Base-by-base conservation (phyloP, 257 asterid genomes). In the Haberlea rhodopensis region DNA sequence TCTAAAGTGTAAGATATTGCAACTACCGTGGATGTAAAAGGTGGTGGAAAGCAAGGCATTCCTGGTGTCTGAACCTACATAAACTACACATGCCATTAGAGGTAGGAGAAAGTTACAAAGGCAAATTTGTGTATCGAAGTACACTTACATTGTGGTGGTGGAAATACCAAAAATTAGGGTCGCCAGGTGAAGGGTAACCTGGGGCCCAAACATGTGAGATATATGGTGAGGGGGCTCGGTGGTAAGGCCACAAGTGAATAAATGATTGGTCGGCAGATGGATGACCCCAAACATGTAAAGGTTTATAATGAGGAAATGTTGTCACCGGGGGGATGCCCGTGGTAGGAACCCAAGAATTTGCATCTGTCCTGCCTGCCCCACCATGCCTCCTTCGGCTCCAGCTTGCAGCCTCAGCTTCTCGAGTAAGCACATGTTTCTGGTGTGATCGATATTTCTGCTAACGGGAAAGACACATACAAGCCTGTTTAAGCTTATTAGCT, bases 241-340 rank as follows among this genome's bases (percentile, higher is more conserved):
- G 91, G 59, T 81, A 76, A 53, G 83, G 87, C 89, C 90, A 84
- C 52, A 73, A 58, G 65, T 77, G 79, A 75, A 78, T 40, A 37
- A 77, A 53, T n/a, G 88, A 71, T 55, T 78, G 88, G 80, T 78
- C 75, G 66, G 75, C 64, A 0, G 80, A 67, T 51, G 90, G 90
- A 58, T 84, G 85, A 69, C 97, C 97, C 97, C 97, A 90, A 31
- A 90, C 96, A 61, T 88, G 97, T 60, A 90, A 77, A 62, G 96
- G 96, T 78, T 92, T 81, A 74, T 73, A 75, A 70, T 78, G 94
- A 70, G 88, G 81, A 66, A 71, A 18, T 8, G 81, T 72, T 34
- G 82, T 62, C 81, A 75, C 75, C 15, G 79, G 89, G 66, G 95
- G 94, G 67, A 88, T 84, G 13, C 92, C 89, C 23, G 83, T 80